Evolutionary conservation across 768 basidiomycete species (phyloP), one percentile per base, ranked within the genome.

Genomic region (Mrakia hoshinonis): DNA sequence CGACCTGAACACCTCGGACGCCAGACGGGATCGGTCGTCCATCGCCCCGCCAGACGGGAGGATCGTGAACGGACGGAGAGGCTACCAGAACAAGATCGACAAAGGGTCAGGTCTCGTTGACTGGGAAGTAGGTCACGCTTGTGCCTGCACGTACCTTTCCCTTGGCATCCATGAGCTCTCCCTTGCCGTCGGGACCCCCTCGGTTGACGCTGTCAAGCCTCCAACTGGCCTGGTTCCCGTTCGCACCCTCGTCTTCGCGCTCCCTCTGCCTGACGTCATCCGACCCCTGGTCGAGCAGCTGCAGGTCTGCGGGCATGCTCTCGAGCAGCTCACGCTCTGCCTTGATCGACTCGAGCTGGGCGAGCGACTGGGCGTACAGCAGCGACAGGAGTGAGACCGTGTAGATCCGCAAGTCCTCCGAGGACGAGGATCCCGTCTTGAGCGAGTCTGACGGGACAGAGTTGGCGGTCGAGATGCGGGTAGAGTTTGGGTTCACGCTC

Each of bases 21-120:
- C 87, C 7, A 96, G 77, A 31, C 87, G 84, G 51, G 87, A 83
- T 70, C 94, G 87, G 75, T 68, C 67, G 38, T 94, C 85, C n/a
- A 68, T 51, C 24, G 83, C 78, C 52, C 83, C 81, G 39, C 85
- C 83, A 3, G 89, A 85, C 0, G 94, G 91, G 18, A 98, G 82
- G 72, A 99, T 92, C 0, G 90, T 94, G 79, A 99, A 98, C 20
- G 95, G 92, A 46, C 89, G 85, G 68, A 96, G 81, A 18, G 92
- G 91, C 90, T 96, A n/a, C 20, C 0, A 47, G 20, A 38, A n/a
- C 15, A 18, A 0, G 10, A 4, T 9, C 4, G 18, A 22, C 18
- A 43, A 22, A 4, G 20, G 31, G 18, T 3, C 18, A 47, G 29
- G 39, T 6, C 24, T 12, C 2, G 18, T 2, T 2, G n/a, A 22